Percentiles rank a stretch among this genome's conserved stretches.
Evolutionary conservation across 2,329 filamentous ascomycete genomes (phyloP).

Genomic region (Sporothrix brunneoviolacea): DNA sequence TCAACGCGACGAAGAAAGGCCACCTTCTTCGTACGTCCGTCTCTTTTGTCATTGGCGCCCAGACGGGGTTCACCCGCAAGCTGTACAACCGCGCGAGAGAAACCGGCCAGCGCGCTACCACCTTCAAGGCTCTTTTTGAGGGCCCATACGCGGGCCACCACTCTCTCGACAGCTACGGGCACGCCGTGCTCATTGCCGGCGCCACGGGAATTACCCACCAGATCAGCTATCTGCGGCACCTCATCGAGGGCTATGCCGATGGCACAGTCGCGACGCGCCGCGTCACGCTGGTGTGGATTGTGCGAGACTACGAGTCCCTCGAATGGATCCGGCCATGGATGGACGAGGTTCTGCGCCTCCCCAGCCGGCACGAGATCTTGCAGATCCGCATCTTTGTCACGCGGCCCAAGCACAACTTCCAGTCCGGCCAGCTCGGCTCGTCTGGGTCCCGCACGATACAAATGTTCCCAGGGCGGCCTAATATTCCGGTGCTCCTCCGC

Average conservation of each 20-base stretch:
- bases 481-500: constrained; percentile 69
- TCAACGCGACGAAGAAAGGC: constrained; percentile 26
- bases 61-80: constrained; percentile 79
- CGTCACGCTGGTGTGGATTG: constrained; percentile 83
- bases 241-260: constrained; percentile 61
- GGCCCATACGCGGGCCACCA: constrained; percentile 84
- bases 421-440: constrained; percentile 54
- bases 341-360: constrained; percentile 67
- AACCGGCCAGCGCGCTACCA: constrained; percentile 46
- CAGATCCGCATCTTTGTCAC: constrained; percentile 88
- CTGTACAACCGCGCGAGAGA: constrained; percentile 64
- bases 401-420: constrained; percentile 72
- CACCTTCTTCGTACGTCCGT: constrained; percentile 47
- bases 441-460: constrained; percentile 68
- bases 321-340: constrained; percentile 92
- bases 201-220: constrained; percentile 95
- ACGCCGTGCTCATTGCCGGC: constrained; percentile 82
- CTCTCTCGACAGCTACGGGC: constrained; percentile 85
- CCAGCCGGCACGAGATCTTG: constrained; percentile 72
- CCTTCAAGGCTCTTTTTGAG: constrained; percentile 70
- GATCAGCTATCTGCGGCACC: constrained; percentile 75
- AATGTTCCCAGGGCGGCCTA: constrained; percentile 86
- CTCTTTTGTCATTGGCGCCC: constrained; percentile 79
- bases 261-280: constrained; percentile 73
- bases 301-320: constrained; percentile 80